phyloP scores from a whole-genome alignment of 306 rosid genomes.

The Inga laurina region DNA sequence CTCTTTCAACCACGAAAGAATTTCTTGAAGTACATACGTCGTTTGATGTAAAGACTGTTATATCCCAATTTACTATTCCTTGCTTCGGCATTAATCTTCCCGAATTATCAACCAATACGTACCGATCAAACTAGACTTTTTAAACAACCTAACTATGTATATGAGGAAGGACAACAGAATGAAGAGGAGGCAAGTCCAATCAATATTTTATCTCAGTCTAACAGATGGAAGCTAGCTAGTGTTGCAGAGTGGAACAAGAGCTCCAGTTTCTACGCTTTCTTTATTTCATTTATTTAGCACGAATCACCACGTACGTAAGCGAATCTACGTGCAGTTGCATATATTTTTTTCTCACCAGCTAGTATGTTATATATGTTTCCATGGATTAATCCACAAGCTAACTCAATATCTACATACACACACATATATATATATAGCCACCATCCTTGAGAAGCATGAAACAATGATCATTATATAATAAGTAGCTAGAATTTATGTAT shows the following conservation, averaged over 20 bases:
- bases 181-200: neutral
- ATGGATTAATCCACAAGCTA: constrained; percentile 29
- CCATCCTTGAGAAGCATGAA: constrained; percentile 7
- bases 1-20: neutral
- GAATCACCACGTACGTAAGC: neutral
- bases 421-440: neutral
- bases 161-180: neutral
- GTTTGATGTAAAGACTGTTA: neutral
- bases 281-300: constrained; percentile 11
- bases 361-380: constrained; percentile 1
- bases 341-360: neutral
- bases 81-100: neutral
- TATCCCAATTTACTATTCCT: neutral
- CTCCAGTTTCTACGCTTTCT: constrained; percentile 24
- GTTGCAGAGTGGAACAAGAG: neutral
- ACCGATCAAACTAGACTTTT: neutral
- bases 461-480: neutral
- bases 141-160: neutral
- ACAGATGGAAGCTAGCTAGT: neutral
- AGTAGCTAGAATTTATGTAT: neutral
- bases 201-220: neutral
- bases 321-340: constrained; percentile 6
- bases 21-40: neutral
- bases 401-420: neutral
- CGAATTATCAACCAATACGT: neutral